Percentiles rank a stretch among this genome's conserved stretches.
Conservation (phyloP, 192 early-diverging fungal species). For the Pilobolus umbonatus region DNA sequence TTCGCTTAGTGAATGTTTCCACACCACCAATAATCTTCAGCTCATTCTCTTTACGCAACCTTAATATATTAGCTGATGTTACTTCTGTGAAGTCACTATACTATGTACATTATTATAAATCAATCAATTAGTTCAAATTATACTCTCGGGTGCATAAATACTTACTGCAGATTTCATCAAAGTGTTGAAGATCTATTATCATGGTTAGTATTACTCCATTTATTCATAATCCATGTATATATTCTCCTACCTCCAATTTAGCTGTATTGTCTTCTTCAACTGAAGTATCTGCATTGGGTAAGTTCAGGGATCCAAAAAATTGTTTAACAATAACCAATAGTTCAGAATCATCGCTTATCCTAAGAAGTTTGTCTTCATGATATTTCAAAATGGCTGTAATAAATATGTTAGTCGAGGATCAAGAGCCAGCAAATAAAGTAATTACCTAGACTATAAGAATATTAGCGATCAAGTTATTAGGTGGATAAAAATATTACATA, state of each 20-base stretch:
- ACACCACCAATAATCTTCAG: conserved; percentile 76
- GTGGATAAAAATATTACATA: conserved; percentile 29
- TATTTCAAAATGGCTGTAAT: conserved; percentile 83
- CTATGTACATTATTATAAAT: conserved; percentile 23
- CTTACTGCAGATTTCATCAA: conserved; percentile 10
- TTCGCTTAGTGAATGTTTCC: conserved; percentile 75
- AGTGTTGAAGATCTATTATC: conserved; percentile 21
- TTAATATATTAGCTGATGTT: conserved; percentile 57
- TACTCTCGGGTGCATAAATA: conserved; percentile 12
- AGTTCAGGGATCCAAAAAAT: conserved; percentile 81
- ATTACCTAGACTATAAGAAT: conserved; percentile 1
- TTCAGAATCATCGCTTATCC: conserved; percentile 64
- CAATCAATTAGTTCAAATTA: neutral
- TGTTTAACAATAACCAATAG: conserved; percentile 79
- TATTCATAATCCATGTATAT: neutral
- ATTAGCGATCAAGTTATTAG: neutral
- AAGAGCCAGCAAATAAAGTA: neutral
- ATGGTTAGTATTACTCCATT: conserved; percentile 41
- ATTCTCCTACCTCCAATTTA: neutral
- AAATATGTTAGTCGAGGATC: neutral
- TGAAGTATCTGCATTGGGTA: conserved; percentile 33
- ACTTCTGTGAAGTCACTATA: conserved; percentile 78
- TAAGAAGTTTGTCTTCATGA: conserved; percentile 70
- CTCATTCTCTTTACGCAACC: conserved; percentile 68
- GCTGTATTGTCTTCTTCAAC: conserved; percentile 1